Evolutionary conservation across 2,329 filamentous ascomycete genomes (phyloP).

Genomic region (Aureobasidium sp.): DNA sequence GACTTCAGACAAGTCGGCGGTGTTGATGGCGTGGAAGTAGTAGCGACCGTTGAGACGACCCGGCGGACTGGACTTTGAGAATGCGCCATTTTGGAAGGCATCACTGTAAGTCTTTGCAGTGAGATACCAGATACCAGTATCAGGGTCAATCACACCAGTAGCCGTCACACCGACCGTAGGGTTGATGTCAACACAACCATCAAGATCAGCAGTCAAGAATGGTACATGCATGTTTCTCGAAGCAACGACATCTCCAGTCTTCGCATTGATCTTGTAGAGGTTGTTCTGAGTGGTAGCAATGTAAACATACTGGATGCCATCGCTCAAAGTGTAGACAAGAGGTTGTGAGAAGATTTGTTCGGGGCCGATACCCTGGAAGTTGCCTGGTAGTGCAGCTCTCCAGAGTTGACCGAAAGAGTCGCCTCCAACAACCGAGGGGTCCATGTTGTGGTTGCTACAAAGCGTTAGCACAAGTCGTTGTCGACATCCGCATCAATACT

Average conservation of each 20-base stretch:
- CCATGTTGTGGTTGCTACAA: constrained; percentile 52
- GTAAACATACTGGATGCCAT: constrained; percentile 39
- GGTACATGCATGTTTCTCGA: constrained; percentile 44
- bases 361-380: constrained; percentile 39
- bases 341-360: constrained; percentile 51
- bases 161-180: constrained; percentile 43
- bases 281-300: constrained; percentile 53
- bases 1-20: constrained; percentile 38
- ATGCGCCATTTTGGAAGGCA: constrained; percentile 28
- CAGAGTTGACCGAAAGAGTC: constrained; percentile 51
- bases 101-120: constrained; percentile 45
- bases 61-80: constrained; percentile 25
- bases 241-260: constrained; percentile 19
- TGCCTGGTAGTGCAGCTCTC: constrained; percentile 46
- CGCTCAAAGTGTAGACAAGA: constrained; percentile 44
- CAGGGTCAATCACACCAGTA: constrained; percentile 47
- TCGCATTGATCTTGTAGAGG: constrained; percentile 51
- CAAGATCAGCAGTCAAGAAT: constrained; percentile 41
- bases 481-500: background rate
- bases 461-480: background rate
- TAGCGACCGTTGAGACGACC: constrained; percentile 39
- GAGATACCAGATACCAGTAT: constrained; percentile 44
- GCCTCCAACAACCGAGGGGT: constrained; percentile 51
- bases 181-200: constrained; percentile 44
- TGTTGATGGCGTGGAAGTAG: constrained; percentile 41